Evolutionary conservation across 257 asterid genomes (phyloP).

Genomic region (Forsythia suspensa): DNA sequence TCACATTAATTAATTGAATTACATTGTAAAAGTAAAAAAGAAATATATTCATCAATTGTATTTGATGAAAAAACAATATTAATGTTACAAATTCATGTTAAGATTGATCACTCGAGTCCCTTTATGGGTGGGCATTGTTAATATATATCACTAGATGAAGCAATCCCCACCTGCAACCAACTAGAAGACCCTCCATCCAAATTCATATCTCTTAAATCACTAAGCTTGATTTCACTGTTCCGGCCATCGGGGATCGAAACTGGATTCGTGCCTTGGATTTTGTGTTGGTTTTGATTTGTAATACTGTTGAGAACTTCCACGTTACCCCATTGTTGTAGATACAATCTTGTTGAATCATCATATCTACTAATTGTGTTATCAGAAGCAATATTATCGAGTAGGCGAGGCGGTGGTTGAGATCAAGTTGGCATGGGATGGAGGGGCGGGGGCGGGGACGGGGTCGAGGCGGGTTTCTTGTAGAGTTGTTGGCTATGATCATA

Average conservation of each 20-base stretch:
- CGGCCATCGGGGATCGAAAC: too few species aligned
- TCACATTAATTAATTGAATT: not conserved
- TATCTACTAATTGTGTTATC: not conserved
- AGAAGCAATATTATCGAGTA: not conserved
- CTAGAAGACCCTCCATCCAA: conserved; percentile 52
- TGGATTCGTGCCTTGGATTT: not conserved
- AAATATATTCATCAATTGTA: not conserved
- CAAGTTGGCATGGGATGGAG: conserved; percentile 35
- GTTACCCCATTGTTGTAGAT: conserved; percentile 35
- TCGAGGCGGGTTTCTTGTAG: conserved; percentile 39
- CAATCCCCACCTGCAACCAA: conserved; percentile 83
- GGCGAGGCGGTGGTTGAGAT: conserved; percentile 46
- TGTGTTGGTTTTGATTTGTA: conserved; percentile 20
- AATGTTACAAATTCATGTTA: not conserved
- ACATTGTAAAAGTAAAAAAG: not conserved
- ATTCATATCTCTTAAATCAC: conserved; percentile 57
- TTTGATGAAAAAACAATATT: not conserved
- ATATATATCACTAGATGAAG: conserved; percentile 39
- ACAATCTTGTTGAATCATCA: conserved; percentile 31
- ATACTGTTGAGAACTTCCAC: not conserved
- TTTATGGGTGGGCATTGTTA: not conserved
- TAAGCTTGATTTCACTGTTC: conserved; percentile 40
- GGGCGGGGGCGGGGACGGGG: not conserved
- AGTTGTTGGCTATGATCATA: conserved; percentile 35
- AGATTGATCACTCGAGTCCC: not conserved